Conservation (phyloP, 495 filamentous ascomycete species). For the Tetracladium setigerum region DNA sequence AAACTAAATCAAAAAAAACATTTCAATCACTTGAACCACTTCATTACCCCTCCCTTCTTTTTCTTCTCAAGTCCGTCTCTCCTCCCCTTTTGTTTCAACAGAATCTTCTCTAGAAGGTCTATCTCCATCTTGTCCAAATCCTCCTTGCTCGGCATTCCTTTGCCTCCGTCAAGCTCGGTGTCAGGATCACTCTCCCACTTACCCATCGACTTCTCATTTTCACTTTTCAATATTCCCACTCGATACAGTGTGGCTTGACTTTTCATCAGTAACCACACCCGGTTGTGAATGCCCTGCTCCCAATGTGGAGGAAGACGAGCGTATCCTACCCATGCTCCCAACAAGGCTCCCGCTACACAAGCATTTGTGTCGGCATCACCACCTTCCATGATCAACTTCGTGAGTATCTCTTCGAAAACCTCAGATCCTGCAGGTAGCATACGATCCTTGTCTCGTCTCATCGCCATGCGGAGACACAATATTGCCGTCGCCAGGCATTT, state of each 20-base stretch:
- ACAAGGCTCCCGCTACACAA: constrained; percentile 36
- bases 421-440: constrained; percentile 3
- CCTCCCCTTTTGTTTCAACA: constrained; percentile 5
- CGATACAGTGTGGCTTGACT: constrained; percentile 20
- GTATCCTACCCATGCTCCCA: constrained; percentile 36
- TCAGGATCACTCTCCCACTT: constrained; percentile 23
- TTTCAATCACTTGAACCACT: constrained; percentile 11
- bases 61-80: constrained; percentile 8
- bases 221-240: constrained; percentile 22
- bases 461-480: constrained; percentile 27
- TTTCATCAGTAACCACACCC: constrained; percentile 33
- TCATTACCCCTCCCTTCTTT: constrained; percentile 16
- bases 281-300: constrained; percentile 32
- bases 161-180: constrained; percentile 24
- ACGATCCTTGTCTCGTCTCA: constrained; percentile 16
- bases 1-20: no score
- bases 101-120: constrained; percentile 18
- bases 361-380: constrained; percentile 45
- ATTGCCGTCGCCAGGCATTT: constrained; percentile 37
- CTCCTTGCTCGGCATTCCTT: constrained; percentile 16
- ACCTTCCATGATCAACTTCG: constrained; percentile 36
- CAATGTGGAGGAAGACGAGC: constrained; percentile 31
- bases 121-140: constrained; percentile 28
- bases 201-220: constrained; percentile 11
- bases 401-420: constrained; percentile 34